Evolutionary conservation across 257 asterid species (phyloP).

Genomic region (Plantago elongata): DNA sequence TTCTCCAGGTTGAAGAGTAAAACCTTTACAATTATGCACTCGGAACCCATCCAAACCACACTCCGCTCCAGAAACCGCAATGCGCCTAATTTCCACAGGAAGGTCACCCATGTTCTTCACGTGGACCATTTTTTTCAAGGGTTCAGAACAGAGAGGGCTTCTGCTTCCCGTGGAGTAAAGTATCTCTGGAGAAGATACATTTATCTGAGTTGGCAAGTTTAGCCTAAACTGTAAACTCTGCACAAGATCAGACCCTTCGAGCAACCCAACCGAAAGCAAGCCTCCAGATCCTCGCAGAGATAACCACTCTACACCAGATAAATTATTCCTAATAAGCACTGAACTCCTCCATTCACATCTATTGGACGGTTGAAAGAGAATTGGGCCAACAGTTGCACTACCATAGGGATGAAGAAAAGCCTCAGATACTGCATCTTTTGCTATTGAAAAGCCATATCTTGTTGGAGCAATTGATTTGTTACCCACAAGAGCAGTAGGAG

Average conservation of each 20-base stretch:
- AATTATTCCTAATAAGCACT: slow-evolving; percentile 75
- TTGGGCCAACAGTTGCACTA: slow-evolving; percentile 67
- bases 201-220: slow-evolving; percentile 30
- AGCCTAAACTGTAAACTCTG: slow-evolving; percentile 61
- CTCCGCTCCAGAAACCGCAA: slow-evolving; percentile 72
- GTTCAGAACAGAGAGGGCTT: slow-evolving; percentile 42
- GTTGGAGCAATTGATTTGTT: slow-evolving; percentile 44
- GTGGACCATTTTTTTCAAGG: slow-evolving; percentile 54
- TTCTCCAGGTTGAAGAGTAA: slow-evolving; percentile 78
- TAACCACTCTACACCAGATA: slow-evolving; percentile 90
- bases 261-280: slow-evolving; percentile 54
- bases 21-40: slow-evolving; percentile 53
- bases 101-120: slow-evolving; percentile 83
- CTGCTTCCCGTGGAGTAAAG: slow-evolving; percentile 29
- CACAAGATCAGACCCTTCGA: slow-evolving; percentile 56
- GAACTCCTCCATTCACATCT: slow-evolving; percentile 86
- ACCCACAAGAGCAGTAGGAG: slow-evolving; percentile 38
- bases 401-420: slow-evolving; percentile 64
- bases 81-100: slow-evolving; percentile 53
- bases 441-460: slow-evolving; percentile 78
- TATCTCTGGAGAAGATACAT: slow-evolving; percentile 38
- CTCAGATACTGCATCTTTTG: slow-evolving; percentile 73
- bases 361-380: slow-evolving; percentile 77
- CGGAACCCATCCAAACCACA: slow-evolving; percentile 73
- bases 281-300: slow-evolving; percentile 76